Base-by-base conservation (phyloP, 768 basidiomycete species). In the Albatrellus ellisii region DNA sequence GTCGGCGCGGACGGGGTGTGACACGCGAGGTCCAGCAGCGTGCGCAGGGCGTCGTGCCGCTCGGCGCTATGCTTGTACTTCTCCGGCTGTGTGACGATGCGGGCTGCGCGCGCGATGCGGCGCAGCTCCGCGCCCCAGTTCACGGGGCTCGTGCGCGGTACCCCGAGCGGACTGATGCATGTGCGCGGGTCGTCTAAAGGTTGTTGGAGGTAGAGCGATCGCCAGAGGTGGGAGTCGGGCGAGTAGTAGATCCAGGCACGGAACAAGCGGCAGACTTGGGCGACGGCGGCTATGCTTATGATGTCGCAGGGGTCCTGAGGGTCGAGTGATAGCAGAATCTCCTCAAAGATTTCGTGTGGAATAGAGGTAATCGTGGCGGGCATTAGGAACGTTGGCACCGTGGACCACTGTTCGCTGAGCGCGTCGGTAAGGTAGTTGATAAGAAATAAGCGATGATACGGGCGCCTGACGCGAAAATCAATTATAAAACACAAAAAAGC, bases 131-230 rank as follows among this genome's bases (percentile, higher is more conserved):
- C 48, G 50, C 59, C 70, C 81, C 81, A 85, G 45, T 57, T 44
- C 22, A 58, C 45, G 17, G 25, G 0, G 21, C 10, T 11, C 36
- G 11, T 4, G 51, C 12, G 11, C 44, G 54, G n/a, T 52, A 15
- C 15, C 59, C 63, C 45, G n/a, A 50, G 56, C 9, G 59, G 57
- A 2, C 63, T 65, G 4, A 72, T 51, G 35, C 75, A 69, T n/a
- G 41, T 39, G 7, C 75, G 61, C 1, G 75, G 79, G 50, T 85
- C 79, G 45, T 85, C 83, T 43, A 81, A 66, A 0, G 70, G 65
- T 43, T 75, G 70, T 0, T 58, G 50, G 32, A 86, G 74, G 56
- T 83, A 86, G 4, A 85, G 63, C 7, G 57, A 59, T 6, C 77
- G 68, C 83, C 83, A 86, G 27, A 82, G 58, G 36, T 71, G 60